Evolutionary conservation across 345 rosid species (phyloP), one percentile per base, ranked within the genome.

Genomic region (Eucalyptus regnans): DNA sequence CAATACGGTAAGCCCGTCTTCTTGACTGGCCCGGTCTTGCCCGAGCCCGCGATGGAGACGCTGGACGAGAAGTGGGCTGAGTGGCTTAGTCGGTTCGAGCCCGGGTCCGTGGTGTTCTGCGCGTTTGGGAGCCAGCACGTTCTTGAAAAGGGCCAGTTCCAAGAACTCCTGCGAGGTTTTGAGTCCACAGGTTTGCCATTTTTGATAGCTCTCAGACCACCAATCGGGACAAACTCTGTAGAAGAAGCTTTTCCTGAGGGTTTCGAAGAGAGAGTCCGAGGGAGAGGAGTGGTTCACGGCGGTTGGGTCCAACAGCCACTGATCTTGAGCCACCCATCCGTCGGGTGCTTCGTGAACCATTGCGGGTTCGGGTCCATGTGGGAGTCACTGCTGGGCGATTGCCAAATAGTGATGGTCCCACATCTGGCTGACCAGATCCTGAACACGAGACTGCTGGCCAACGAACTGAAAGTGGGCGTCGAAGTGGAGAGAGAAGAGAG

Each of bases 281-380:
- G 92, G 37, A 94, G 95, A 86, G 96, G 96, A 22, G 58, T 90
- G 80, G 93, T 95, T 23, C 91, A 87, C 33, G 92, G 94, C 4
- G 95, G 91, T 7, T 95, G 97, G 97, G 92, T 94, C 50, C 95
- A 90, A 56, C 97, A 96, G 56, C 90, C 92, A 12, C 29, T 81
- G 88, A 90, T 96, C 15, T 52, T 96, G 88, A 83, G 76, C 33
- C 96, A 96, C 90, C 90, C 91, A 5, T 92, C 97, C 1, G 92
- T 95, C 2, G 97, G 98, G n/a, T 95, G 96, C 91, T 94, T 96
- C 48, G 97, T 96, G 89, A 94, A 86, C 88, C 98, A 95, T 68
- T 92, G 97, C 49, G 98, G 98, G 91, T 95, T 92, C 80, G 95
- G 97, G 17, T 94, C 97, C 0, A 94, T 94, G 97, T 96, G 96